Evolutionary conservation across 805 yeast genomes (phyloP), one percentile per base, ranked within the genome.

Genomic region (Saccharomycopsis javanensis): DNA sequence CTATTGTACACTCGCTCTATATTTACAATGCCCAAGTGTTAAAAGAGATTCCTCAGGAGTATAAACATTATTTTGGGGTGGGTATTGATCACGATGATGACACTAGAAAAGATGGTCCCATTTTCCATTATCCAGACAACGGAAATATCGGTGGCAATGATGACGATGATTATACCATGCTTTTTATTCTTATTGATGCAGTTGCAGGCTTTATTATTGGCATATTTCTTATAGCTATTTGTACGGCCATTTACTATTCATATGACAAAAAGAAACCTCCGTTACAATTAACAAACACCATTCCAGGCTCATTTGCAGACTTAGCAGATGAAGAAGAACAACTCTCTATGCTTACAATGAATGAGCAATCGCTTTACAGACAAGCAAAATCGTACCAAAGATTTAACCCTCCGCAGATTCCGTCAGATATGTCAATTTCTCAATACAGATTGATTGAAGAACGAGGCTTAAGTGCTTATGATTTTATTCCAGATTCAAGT

Each of bases 391-490:
- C 70, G 37, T 66, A 63, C 55, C 54, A 72, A n/a, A 68, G 63
- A 58, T 66, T 66, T 35, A 68, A 71, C 60, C 76, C 76, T 2
- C 82, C 81, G 10, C 74, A 77, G 6, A 68, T 80, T 0, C 78
- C 68, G 48, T 65, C 71, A 16, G 69, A 68, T 5, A 59, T 66
- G 3, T 62, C 69, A 1, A 70, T 85, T 38, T 77, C 86, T 30
- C 91, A 86, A 68, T 76, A 75, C 60, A 70, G 84, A 67, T 67
- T 76, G 20, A 87, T 88, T 28, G 96, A 89, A 63, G 96, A 89
- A 62, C 90, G 88, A 67, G 96, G 96, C 2, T 85, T 91, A 0
- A 71, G 77, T 15, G 98, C 97, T 1, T 91, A 95, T 88, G 96
- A 91, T 64, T 92, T 94, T 66, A 64, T 64, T 15, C 53, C 57